Evolutionary conservation across 352 stramenopile species (phyloP).

Genomic region (Aphanomyces stellatus): DNA sequence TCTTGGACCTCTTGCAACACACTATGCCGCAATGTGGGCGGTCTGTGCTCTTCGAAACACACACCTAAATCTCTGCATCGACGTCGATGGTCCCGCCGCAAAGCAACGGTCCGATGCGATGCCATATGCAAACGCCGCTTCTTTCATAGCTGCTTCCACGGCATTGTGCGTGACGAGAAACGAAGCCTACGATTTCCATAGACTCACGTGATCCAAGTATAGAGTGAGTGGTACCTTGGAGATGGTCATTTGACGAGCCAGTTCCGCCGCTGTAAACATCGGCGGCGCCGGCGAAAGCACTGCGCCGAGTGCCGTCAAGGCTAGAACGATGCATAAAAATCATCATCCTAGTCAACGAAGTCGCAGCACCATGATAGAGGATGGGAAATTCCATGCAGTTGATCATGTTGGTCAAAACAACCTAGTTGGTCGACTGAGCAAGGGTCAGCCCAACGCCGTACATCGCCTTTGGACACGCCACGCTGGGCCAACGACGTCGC

Average conservation of each 20-base stretch:
- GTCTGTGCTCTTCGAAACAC: too few species aligned
- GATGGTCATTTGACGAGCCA: slow-evolving; percentile 29
- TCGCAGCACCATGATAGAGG: slow-evolving; percentile 34
- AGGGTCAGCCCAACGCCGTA: slow-evolving; percentile 15
- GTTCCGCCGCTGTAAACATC: slow-evolving; percentile 34
- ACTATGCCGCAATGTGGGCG: neutral
- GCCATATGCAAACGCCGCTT: too few species aligned
- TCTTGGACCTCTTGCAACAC: neutral
- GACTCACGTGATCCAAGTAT: slow-evolving; percentile 11
- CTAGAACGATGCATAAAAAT: too few species aligned
- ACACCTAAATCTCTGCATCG: too few species aligned
- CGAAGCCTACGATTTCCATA: slow-evolving; percentile 25
- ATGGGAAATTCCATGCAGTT: slow-evolving; percentile 51
- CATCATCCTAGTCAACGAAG: too few species aligned
- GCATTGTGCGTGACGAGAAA: neutral
- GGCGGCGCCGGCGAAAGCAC: slow-evolving; percentile 52
- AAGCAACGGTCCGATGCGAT: too few species aligned
- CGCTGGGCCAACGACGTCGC: slow-evolving; percentile 31
- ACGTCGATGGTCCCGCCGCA: too few species aligned
- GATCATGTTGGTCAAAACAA: slow-evolving; percentile 43
- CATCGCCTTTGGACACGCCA: slow-evolving; percentile 35
- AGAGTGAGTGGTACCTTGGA: slow-evolving; percentile 28
- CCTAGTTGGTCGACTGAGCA: slow-evolving; percentile 19
- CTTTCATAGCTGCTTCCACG: neutral
- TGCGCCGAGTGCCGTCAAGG: slow-evolving; percentile 38